These are phyloP conservation scores for Pyrenochaeta sp. DNA, from an alignment of 2,329 filamentous ascomycete species.

Conservation along the genomic window DNA sequence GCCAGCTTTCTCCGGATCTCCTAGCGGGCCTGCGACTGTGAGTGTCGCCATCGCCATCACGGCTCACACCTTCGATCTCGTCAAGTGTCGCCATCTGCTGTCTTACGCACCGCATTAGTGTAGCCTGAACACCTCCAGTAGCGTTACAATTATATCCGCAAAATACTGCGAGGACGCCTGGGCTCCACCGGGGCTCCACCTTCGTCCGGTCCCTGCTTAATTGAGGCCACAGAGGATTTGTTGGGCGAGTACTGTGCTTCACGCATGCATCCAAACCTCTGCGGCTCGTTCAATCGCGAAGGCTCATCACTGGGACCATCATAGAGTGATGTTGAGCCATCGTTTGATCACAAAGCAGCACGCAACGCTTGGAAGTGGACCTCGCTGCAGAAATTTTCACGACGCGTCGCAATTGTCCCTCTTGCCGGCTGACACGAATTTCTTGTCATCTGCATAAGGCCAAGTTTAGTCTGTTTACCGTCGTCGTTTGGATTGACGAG, in stretches of 20 bases:
- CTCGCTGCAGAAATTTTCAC: constrained; percentile 30
- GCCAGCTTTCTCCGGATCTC: constrained; percentile 20
- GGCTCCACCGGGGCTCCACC: background rate
- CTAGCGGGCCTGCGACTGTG: constrained; percentile 12
- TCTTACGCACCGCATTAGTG: constrained; percentile 1
- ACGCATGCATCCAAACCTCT: background rate
- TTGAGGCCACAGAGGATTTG: background rate
- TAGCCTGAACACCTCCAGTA: background rate
- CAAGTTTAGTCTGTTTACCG: constrained; percentile 24
- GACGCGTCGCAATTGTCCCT: constrained; percentile 17
- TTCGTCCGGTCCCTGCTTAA: background rate
- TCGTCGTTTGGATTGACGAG: constrained; percentile 26
- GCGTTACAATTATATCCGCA: background rate
- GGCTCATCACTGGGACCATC: background rate
- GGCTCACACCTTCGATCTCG: constrained; percentile 16
- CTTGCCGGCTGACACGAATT: constrained; percentile 27
- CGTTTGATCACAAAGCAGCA: background rate
- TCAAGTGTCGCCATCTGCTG: constrained; percentile 12
- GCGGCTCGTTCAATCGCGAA: background rate
- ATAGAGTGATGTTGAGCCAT: background rate
- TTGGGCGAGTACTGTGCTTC: background rate
- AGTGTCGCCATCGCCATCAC: constrained; percentile 20
- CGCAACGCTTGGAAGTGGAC: constrained; percentile 20
- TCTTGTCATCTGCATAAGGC: constrained; percentile 29
- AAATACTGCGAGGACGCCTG: background rate